Base-by-base conservation (phyloP, 2,329 filamentous ascomycete species). In the Fusarium compactum region DNA sequence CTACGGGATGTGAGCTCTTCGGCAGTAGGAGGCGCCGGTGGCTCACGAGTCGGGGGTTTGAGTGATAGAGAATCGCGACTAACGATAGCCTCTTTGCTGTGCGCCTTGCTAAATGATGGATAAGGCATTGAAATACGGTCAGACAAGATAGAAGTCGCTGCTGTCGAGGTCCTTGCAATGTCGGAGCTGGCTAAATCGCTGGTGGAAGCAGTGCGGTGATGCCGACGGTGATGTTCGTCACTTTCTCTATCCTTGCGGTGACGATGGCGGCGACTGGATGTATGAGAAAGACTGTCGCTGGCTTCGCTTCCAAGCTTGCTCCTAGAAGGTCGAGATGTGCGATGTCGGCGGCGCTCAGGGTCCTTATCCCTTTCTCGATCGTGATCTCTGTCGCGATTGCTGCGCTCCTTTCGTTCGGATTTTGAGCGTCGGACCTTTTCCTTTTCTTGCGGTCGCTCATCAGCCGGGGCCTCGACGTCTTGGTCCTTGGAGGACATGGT, bases 61-160 rank as follows among this genome's bases (percentile, higher is more conserved):
- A 71, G 62, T 22, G 80, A 78, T 51, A 87, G 71, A 56, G 88
- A 85, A 47, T 90, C 87, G 55, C 84, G 84, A 76, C 89, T 90
- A 70, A 89, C 86, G 57, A 97, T 88, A 46, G 90, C 89, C 82
- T 98, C 95, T 80, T 94, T 96, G 84, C 94, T 97, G 80, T 97
- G 93, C 15, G 92, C 92, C 81, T 97, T 98, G 81, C 92, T 96
- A 80, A 97, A 94, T 14, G 87, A 86, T 3, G 94, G 93, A 78
- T 97, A 97, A 9, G 93, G 91, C 44, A 92, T 78, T 66, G 85
- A 87, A 34, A 84, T 78, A 29, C 85, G 84, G 56, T 86, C 83
- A 18, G 74, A 74, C 25, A 75, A 57, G 32, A 75, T 66, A 32
- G 74, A 76, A 5, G 71, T 70, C 64, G 78, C 82, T 46, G 80